Evolutionary conservation across 2,329 filamentous ascomycete genomes (phyloP).

Genomic region (Aspergillus sergii): DNA sequence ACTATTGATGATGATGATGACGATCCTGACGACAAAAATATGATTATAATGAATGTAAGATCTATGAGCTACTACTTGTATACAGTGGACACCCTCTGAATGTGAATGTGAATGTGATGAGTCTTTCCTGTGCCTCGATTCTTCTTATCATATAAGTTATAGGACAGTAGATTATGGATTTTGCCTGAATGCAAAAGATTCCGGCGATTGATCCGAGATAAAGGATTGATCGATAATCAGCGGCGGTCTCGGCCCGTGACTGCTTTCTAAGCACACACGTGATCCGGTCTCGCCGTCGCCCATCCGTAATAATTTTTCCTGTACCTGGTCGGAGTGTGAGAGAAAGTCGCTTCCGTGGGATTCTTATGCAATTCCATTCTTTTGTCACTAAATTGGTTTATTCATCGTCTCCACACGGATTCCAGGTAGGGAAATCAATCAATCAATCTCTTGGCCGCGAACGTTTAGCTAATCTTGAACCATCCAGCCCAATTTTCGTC

Average conservation of each 20-base stretch:
- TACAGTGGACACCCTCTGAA: neutral
- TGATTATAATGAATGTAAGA: constrained; percentile 1
- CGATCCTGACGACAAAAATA: neutral
- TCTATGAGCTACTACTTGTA: neutral
- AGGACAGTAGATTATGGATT: neutral
- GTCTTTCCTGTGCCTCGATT: neutral
- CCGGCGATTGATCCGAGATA: constrained; percentile 5
- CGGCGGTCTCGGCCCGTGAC: constrained; percentile 23
- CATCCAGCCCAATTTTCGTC: constrained; percentile 18
- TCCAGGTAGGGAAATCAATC: neutral
- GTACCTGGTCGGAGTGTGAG: neutral
- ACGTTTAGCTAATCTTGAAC: constrained; percentile 24
- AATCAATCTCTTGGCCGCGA: neutral
- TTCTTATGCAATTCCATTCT: constrained; percentile 1
- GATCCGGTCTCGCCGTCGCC: constrained; percentile 18
- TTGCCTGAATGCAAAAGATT: neutral
- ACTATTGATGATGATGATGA: neutral
- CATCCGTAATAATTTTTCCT: constrained; percentile 10
- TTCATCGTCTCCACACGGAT: constrained; percentile 2
- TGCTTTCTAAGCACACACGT: constrained; percentile 24
- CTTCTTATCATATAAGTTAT: neutral
- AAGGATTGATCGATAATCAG: constrained; percentile 19
- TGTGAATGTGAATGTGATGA: neutral
- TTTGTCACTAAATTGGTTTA: neutral
- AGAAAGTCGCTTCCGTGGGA: neutral